Percentiles rank a stretch among this genome's conserved stretches.
Evolutionary conservation across 768 basidiomycete genomes (phyloP).

Genomic region (Hygrocybe punicea): DNA sequence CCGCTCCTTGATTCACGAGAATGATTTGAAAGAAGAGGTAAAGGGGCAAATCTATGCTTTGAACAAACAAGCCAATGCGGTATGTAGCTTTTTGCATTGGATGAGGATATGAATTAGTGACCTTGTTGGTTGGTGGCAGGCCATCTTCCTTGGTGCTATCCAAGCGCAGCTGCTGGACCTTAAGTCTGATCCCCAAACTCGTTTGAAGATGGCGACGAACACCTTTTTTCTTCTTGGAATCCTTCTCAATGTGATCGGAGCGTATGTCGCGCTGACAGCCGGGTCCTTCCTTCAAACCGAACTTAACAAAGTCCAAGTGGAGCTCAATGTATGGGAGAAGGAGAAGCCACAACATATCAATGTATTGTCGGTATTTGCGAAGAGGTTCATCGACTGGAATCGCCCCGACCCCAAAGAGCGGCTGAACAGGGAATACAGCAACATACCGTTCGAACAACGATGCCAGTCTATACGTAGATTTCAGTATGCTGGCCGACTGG

Average conservation of each 20-base stretch:
- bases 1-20: background rate
- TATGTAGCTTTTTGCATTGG: background rate
- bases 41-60: background rate
- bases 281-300: background rate
- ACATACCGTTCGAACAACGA: background rate
- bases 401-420: background rate
- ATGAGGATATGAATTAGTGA: background rate
- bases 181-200: background rate
- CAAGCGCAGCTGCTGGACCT: background rate
- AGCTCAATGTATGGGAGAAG: background rate
- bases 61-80: background rate
- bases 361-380: background rate
- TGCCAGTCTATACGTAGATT: constrained; percentile 2
- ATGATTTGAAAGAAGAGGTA: background rate
- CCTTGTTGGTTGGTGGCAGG: background rate
- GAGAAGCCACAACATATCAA: background rate
- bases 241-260: constrained; percentile 1
- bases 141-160: background rate
- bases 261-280: background rate
- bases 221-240: background rate
- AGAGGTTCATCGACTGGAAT: background rate
- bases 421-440: background rate
- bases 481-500: background rate
- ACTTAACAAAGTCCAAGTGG: background rate
- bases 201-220: background rate